These are phyloP conservation scores for Euphorbia lathyris DNA, from an alignment of 345 rosid species.

Conservation along the genomic window DNA sequence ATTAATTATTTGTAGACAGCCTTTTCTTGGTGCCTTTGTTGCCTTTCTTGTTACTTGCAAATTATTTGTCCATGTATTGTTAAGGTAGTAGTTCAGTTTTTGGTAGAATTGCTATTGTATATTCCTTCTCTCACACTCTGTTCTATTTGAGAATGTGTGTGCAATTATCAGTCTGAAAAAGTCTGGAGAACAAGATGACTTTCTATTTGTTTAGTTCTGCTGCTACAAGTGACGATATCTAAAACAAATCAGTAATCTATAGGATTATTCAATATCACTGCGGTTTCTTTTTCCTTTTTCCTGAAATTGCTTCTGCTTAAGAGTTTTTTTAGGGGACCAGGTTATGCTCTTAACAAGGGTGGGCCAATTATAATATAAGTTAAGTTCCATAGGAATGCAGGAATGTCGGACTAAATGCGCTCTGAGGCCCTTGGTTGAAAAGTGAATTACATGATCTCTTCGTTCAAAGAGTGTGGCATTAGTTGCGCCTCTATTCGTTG, in stretches of 20 bases:
- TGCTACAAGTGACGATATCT: not conserved
- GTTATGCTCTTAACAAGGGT: conserved; percentile 23
- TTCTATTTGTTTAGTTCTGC: not conserved
- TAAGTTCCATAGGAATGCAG: conserved; percentile 20
- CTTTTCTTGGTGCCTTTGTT: too few species aligned
- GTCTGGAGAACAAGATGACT: conserved; percentile 1
- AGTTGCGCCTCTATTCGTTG: conserved; percentile 1
- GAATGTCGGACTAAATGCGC: conserved; percentile 18
- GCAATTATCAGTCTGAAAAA: not conserved
- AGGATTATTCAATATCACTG: not conserved
- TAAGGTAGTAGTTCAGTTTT: not conserved
- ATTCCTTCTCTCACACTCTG: not conserved
- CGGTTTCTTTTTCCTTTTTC: not conserved
- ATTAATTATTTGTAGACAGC: not conserved
- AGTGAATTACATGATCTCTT: conserved; percentile 9
- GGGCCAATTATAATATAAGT: conserved; percentile 18
- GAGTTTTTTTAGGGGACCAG: conserved; percentile 28
- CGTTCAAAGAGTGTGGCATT: conserved; percentile 1
- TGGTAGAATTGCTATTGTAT: not conserved
- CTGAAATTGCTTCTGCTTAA: conserved; percentile 14
- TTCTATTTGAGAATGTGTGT: not conserved
- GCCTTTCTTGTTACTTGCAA: not conserved
- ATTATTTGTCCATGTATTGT: not conserved
- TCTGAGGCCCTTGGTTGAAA: conserved; percentile 14
- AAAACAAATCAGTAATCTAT: not conserved